Base-by-base conservation (phyloP, 2,329 filamentous ascomycete species). In the Cladorrhinum sp. region DNA sequence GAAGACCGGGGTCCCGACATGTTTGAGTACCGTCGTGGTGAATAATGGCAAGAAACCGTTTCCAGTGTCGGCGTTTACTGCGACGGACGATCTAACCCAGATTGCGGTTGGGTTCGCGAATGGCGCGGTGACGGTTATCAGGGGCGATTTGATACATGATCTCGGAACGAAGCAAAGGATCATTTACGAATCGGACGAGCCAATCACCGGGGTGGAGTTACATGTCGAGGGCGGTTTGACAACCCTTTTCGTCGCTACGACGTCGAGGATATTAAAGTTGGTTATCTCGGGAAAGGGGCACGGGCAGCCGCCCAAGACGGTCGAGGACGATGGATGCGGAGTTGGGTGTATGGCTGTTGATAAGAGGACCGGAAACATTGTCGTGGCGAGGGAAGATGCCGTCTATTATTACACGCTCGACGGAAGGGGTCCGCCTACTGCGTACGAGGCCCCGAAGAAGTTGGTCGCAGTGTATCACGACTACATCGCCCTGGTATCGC, bases 341-440 rank as follows among this genome's bases (percentile, higher is more conserved):
- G 86, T 96, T n/a, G 93, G 92, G 1, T 99, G 96, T 74, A 96
- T 99, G 91, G 90, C 92, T 0, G 81, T 93, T 12, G 92, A 97
- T 73, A 85, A 84, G 62, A 82, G 84, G 63, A 90, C 87, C 0
- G 91, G 90, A 4, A 91, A 97, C 65, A 87, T 99, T 20, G 85
- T 99, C 2, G 89, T 99, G n/a, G 95, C 89, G 1, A 82, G 95
- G 62, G 92, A 97, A 67, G 96, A 99, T 81, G 95, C 93, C 7
- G 89, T 99, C 57, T 98, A 98, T 76, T 93, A 91, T 61, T 99
- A 98, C 75, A 90, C 89, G 0, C 77, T 89, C 0, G 90, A 95
- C 61, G 93, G 93, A 0, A 85, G 93, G 61, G 92, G 92, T 0
- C 89, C 92, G 1, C 93, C 92, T 45, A 93, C 91, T 74, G 92